These are phyloP conservation scores for Alternaria alternata DNA, from an alignment of 2,329 filamentous ascomycete species.

Conservation along the genomic window DNA sequence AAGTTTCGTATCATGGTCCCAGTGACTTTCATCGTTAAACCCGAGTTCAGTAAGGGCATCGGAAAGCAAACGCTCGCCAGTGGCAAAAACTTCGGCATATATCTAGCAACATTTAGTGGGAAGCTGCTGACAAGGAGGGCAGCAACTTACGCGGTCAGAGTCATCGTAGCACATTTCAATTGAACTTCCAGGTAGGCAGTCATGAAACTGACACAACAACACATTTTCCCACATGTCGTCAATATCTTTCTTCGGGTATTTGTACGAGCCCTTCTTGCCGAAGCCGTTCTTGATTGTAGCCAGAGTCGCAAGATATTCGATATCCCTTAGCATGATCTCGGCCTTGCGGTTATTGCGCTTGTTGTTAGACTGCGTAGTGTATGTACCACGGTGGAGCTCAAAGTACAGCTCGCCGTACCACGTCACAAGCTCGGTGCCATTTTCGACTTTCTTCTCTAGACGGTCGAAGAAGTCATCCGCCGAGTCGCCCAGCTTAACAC, in stretches of 20 bases:
- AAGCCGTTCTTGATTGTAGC: slow-evolving; percentile 75
- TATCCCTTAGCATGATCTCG: slow-evolving; percentile 83
- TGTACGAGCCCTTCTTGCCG: slow-evolving; percentile 64
- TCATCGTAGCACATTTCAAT: slow-evolving; percentile 99
- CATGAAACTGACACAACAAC: slow-evolving; percentile 95
- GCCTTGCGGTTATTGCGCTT: slow-evolving; percentile 91
- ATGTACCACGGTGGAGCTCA: slow-evolving; percentile 94
- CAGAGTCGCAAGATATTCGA: slow-evolving; percentile 87
- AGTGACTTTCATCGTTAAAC: slow-evolving; percentile 58
- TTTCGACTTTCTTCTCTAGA: slow-evolving; percentile 77
- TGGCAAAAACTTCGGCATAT: slow-evolving; percentile 83
- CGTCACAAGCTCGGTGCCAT: slow-evolving; percentile 78
- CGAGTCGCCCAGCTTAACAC: slow-evolving; percentile 85
- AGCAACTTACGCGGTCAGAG: slow-evolving; percentile 71
- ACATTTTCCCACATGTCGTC: slow-evolving; percentile 96
- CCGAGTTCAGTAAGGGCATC: slow-evolving; percentile 74
- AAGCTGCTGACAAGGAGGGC: too few relatives aligned
- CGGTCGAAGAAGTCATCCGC: slow-evolving; percentile 94
- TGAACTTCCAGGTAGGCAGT: slow-evolving; percentile 91
- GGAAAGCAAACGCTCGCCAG: slow-evolving; percentile 74
- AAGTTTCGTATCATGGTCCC: slow-evolving; percentile 56
- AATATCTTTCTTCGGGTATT: slow-evolving; percentile 92
- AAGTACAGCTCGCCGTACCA: slow-evolving; percentile 99
- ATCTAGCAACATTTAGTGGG: slow-evolving; percentile 56
- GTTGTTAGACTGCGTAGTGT: slow-evolving; percentile 97